These are phyloP conservation scores for Nemania abortiva DNA, from an alignment of 2,329 filamentous ascomycete species.

Conservation along the genomic window DNA sequence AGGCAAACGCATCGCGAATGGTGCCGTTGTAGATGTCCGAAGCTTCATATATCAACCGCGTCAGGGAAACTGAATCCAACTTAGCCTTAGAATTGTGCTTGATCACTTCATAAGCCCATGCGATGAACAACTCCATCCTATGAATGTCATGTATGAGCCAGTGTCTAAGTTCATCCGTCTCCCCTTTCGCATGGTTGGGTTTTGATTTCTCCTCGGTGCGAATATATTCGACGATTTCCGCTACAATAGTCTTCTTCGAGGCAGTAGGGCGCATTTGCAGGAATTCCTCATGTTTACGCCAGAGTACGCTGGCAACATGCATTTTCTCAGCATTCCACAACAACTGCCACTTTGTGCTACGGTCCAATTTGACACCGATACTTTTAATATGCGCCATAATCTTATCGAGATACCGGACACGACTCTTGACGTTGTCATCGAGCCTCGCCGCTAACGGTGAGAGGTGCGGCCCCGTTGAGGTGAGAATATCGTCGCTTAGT, in stretches of 20 bases:
- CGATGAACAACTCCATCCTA: slow-evolving; percentile 78
- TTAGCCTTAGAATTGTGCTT: slow-evolving; percentile 76
- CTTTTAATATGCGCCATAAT: slow-evolving; percentile 78
- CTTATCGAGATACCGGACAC: slow-evolving; percentile 79
- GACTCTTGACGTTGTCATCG: slow-evolving; percentile 81
- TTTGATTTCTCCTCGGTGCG: slow-evolving; percentile 81
- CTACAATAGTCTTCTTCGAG: slow-evolving; percentile 76
- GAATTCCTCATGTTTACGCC: slow-evolving; percentile 82
- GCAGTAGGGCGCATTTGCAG: slow-evolving; percentile 69
- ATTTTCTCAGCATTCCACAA: slow-evolving; percentile 94
- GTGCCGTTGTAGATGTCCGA: slow-evolving; percentile 75
- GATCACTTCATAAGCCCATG: slow-evolving; percentile 82
- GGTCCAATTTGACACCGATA: slow-evolving; percentile 74
- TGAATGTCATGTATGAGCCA: slow-evolving; percentile 86
- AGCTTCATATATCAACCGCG: slow-evolving; percentile 75
- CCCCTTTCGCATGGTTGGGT: slow-evolving; percentile 72
- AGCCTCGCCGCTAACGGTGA: slow-evolving; percentile 79
- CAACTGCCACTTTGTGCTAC: slow-evolving; percentile 79
- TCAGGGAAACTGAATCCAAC: slow-evolving; percentile 65
- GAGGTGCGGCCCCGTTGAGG: slow-evolving; percentile 80
- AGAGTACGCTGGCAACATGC: slow-evolving; percentile 81
- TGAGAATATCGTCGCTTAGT: slow-evolving; percentile 85
- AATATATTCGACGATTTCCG: slow-evolving; percentile 80
- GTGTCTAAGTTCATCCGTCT: slow-evolving; percentile 83
- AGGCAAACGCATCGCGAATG: slow-evolving; percentile 74